Percentiles rank a stretch among this genome's conserved stretches.
Evolutionary conservation across 805 yeast genomes (phyloP).

Genomic region (Myxozyma mucilagina): DNA sequence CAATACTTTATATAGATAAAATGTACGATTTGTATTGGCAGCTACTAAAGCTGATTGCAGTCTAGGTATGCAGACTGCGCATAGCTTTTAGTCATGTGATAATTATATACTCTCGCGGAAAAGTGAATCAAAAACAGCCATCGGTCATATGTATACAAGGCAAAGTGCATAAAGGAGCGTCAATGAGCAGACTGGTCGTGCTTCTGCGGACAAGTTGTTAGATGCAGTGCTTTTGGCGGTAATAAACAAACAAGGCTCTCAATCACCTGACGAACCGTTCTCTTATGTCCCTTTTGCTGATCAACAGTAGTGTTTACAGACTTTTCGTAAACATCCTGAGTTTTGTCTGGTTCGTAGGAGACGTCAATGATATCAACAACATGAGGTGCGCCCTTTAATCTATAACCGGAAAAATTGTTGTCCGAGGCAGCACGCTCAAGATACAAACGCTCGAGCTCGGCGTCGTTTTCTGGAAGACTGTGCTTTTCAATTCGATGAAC

Average conservation of each 20-base stretch:
- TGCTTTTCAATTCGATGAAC: conserved; percentile 6
- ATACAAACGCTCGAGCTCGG: background rate
- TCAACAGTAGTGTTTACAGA: background rate
- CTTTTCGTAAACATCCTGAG: background rate
- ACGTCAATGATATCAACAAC: background rate
- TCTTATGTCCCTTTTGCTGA: background rate
- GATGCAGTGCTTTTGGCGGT: conserved; percentile 10
- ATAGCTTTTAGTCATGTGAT: no score
- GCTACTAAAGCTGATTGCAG: no score
- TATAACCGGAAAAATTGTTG: background rate
- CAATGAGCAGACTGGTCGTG: background rate
- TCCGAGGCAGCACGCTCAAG: background rate
- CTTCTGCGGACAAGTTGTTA: conserved; percentile 15
- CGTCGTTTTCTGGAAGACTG: conserved; percentile 4
- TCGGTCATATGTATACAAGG: background rate
- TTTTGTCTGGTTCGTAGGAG: background rate
- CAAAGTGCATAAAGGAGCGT: background rate
- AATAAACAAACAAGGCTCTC: conserved; percentile 17
- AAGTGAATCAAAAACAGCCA: no score
- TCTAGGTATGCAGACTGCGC: no score
- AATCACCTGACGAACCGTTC: conserved; percentile 9
- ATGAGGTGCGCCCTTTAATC: background rate
- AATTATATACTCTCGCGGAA: no score
- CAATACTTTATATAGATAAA: no score
- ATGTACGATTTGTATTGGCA: no score